These are phyloP conservation scores for Leccinum fallax DNA, from an alignment of 1,284 basidiomycete species.

Conservation along the genomic window DNA sequence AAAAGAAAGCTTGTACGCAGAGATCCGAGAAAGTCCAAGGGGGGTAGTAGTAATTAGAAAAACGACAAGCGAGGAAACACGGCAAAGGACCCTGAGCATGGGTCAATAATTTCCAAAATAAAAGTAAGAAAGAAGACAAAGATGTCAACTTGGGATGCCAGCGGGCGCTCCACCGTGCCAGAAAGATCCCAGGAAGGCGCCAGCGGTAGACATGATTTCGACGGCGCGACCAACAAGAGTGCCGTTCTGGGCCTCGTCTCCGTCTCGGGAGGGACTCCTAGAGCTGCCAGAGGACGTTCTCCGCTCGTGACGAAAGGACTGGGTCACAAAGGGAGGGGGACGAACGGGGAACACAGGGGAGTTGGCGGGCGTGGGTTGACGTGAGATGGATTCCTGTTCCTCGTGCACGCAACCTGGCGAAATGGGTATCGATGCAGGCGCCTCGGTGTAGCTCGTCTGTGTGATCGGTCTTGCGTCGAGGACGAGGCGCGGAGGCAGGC, in stretches of 20 bases:
- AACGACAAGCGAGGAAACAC: neutral
- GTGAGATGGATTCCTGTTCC: conserved; percentile 32
- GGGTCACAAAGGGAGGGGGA: conserved; percentile 9
- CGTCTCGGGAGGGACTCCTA: conserved; percentile 29
- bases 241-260: conserved; percentile 36
- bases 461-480: conserved; percentile 34
- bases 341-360: conserved; percentile 34
- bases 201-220: conserved; percentile 67
- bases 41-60: conserved; percentile 33
- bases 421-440: conserved; percentile 23
- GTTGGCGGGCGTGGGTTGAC: conserved; percentile 35
- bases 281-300: conserved; percentile 27
- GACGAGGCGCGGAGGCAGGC: conserved; percentile 30
- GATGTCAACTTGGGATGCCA: conserved; percentile 22
- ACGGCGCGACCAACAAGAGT: conserved; percentile 68
- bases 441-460: conserved; percentile 29
- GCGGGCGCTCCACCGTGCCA: conserved; percentile 29
- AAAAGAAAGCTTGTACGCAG: conserved; percentile 1
- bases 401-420: conserved; percentile 28
- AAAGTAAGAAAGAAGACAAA: conserved; percentile 25
- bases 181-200: conserved; percentile 61
- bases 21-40: conserved; percentile 24
- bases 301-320: conserved; percentile 27
- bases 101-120: conserved; percentile 37
- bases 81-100: conserved; percentile 21